Conservation (phyloP, 306 rosid genomes). For the Citrullus colocynthis region DNA sequence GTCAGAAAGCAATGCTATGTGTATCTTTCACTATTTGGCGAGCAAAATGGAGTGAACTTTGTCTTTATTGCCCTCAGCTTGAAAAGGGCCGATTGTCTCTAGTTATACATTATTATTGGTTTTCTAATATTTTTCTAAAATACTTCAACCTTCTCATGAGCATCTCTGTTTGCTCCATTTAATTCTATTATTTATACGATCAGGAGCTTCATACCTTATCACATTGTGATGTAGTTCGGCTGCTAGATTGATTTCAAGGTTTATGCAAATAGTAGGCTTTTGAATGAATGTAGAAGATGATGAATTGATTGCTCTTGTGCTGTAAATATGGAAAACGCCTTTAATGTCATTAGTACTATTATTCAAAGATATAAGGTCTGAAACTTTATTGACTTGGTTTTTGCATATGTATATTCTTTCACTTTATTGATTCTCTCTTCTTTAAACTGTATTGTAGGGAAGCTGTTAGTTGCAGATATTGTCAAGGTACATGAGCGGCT, state of each 20-base stretch:
- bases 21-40: not conserved
- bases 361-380: not conserved
- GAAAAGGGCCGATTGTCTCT: not conserved
- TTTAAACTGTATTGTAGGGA: slow-evolving; percentile 41
- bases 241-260: not conserved
- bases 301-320: slow-evolving; percentile 2
- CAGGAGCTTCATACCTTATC: not conserved
- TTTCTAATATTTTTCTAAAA: not conserved
- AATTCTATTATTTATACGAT: not conserved
- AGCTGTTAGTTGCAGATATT: slow-evolving; percentile 66
- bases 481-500: slow-evolving; percentile 42
- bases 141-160: not conserved
- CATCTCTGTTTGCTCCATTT: not conserved
- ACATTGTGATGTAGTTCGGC: not conserved
- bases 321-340: not conserved
- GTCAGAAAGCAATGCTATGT: not conserved
- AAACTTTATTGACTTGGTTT: not conserved
- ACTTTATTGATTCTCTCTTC: slow-evolving; percentile 4
- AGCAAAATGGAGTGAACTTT: not conserved
- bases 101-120: not conserved
- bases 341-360: not conserved
- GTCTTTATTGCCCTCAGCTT: not conserved
- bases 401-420: slow-evolving; percentile 3
- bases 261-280: not conserved
- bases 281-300: not conserved